phyloP scores from a whole-genome alignment of 345 rosid genomes.

The Hypericum perforatum region DNA sequence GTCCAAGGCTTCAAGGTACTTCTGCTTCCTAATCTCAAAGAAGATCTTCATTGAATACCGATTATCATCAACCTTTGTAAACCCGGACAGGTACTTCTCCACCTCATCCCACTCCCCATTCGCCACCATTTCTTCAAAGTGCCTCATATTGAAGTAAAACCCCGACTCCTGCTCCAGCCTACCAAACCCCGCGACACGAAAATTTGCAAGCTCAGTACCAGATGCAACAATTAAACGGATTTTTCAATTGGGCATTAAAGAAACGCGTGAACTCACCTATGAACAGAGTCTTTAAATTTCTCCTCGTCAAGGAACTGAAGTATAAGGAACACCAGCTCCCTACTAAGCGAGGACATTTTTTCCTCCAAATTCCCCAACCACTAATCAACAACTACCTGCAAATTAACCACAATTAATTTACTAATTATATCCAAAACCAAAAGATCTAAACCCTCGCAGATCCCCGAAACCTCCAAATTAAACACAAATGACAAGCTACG shows the following conservation, averaged over 20 bases:
- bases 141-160: slow-evolving; percentile 70
- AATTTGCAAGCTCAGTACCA: slow-evolving; percentile 1
- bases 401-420: slow-evolving; percentile 4
- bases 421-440: slow-evolving; percentile 14
- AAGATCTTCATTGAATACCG: slow-evolving; percentile 91
- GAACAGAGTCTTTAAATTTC: slow-evolving; percentile 70
- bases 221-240: background rate
- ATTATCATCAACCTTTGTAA: slow-evolving; percentile 69
- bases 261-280: slow-evolving; percentile 32
- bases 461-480: too few relatives aligned
- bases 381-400: background rate
- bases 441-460: too few relatives aligned
- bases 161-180: slow-evolving; percentile 92
- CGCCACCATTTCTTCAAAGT: slow-evolving; percentile 78
- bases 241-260: background rate
- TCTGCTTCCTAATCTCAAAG: slow-evolving; percentile 87
- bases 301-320: slow-evolving; percentile 88
- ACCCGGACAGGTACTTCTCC: slow-evolving; percentile 75
- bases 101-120: slow-evolving; percentile 92
- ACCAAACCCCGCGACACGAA: slow-evolving; percentile 3
- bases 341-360: slow-evolving; percentile 69
- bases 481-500: too few relatives aligned
- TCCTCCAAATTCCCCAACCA: background rate
- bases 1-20: slow-evolving; percentile 83
- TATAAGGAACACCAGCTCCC: slow-evolving; percentile 79